Evolutionary conservation across 345 rosid genomes (phyloP).

Genomic region (Clarkia xantiana): DNA sequence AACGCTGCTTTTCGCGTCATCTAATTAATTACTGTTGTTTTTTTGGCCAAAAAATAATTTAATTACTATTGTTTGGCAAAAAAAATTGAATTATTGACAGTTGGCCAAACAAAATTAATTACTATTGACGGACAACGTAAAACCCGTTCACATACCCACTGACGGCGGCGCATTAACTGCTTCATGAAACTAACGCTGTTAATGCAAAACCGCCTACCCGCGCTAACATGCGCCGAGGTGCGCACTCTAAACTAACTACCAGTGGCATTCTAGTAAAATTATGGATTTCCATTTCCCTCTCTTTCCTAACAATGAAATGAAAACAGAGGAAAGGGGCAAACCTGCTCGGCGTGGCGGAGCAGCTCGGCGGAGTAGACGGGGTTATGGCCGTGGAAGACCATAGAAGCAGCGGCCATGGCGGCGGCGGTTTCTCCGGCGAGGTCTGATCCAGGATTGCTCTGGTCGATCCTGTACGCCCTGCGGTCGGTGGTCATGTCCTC

Average conservation of each 20-base stretch:
- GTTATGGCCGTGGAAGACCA: slow-evolving; percentile 67
- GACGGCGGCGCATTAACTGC: slow-evolving; percentile 4
- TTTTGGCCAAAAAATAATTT: no score
- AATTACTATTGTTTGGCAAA: no score
- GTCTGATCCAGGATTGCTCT: slow-evolving; percentile 94
- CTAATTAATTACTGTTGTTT: neutral
- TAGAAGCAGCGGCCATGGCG: slow-evolving; percentile 96
- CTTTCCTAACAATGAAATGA: neutral
- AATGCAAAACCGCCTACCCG: neutral
- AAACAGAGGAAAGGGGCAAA: slow-evolving; percentile 4
- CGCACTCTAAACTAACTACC: neutral
- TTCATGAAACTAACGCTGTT: neutral
- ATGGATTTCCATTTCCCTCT: no score
- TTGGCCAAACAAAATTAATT: no score
- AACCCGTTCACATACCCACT: neutral
- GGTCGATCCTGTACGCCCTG: slow-evolving; percentile 70
- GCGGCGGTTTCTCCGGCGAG: slow-evolving; percentile 98
- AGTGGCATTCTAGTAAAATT: neutral
- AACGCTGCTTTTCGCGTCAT: neutral
- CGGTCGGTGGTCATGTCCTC: slow-evolving; percentile 99
- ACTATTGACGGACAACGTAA: neutral
- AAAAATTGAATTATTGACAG: no score
- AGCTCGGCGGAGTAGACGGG: slow-evolving; percentile 64
- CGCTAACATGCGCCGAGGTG: neutral
- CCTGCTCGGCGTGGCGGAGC: slow-evolving; percentile 81